Evolutionary conservation across 805 yeast species (phyloP), one percentile per base, ranked within the genome.

Genomic region (Citeromyces matritensis): DNA sequence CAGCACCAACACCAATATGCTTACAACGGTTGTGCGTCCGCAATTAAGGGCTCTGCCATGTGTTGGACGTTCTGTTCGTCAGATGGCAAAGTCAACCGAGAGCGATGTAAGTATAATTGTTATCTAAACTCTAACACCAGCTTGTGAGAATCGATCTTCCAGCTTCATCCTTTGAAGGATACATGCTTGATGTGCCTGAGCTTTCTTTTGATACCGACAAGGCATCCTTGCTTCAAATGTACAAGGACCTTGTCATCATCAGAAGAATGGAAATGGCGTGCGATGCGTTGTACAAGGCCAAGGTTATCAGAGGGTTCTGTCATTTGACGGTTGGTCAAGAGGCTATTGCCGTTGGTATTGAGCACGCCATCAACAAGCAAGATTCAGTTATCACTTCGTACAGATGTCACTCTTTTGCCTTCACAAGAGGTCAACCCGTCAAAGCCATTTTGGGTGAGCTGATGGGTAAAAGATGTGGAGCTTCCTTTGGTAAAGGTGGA

Each of bases 191-290:
- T 15, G 65, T 67, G 15, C 95, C 95, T 33, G 68, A 68, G 31
- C 62, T 80, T 48, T 58, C 63, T 33, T 78, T 80, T 54, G 77
- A 76, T 58, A 79, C 95, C 35, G 75, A 82, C 47, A 85, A 84
- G 69, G 67, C 70, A 32, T 69, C 76, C 35, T 60, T 91, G 46
- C 64, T 91, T 49, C 74, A 85, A 52, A 84, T 91, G 95, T 91
- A 86, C 73, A 81, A 84, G 63, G 94, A 88, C 55, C 86, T 91
- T 97, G 73, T 79, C 43, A 60, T 78, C 43, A 75, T 88, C 54
- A 77, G 94, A 70, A 81, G 98, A 63, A 76, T 91, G 91, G 98
- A 91, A 66, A 88, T 91, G 95, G 94, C 95, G 27, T 75, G 97
- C 39, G 98, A 91, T 56, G 97, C 96, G 23, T 66, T 91, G 42